Conservation (phyloP, 148 eudicot species). For the Arctostaphylos glauca region DNA sequence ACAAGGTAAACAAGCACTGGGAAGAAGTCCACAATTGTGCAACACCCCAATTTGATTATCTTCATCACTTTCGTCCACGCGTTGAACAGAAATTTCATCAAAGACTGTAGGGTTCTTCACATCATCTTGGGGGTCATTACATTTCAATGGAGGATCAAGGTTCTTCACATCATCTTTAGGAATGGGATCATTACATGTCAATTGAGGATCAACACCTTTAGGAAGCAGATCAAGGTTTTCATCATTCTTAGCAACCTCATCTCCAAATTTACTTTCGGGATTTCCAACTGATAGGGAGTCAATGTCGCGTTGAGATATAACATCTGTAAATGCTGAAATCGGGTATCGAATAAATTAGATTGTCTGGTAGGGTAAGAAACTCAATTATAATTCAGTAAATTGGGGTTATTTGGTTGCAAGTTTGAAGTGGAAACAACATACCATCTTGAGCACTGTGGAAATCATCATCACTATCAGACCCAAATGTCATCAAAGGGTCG, state of each 20-base stretch:
- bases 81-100: constrained; percentile 41
- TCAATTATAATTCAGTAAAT: background rate
- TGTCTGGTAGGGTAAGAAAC: background rate
- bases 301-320: constrained; percentile 47
- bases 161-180: background rate
- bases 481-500: constrained; percentile 48
- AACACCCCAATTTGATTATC: constrained; percentile 26
- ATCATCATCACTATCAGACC: constrained; percentile 69
- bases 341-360: constrained; percentile 3
- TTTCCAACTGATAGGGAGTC: constrained; percentile 25
- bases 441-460: constrained; percentile 79
- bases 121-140: constrained; percentile 33
- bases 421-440: constrained; percentile 16
- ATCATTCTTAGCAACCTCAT: constrained; percentile 10
- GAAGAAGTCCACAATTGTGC: constrained; percentile 39
- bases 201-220: constrained; percentile 21
- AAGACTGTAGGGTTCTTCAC: constrained; percentile 32
- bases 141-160: constrained; percentile 25
- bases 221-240: constrained; percentile 9
- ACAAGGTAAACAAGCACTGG: constrained; percentile 69
- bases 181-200: constrained; percentile 26
- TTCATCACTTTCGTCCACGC: constrained; percentile 29
- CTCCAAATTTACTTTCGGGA: constrained; percentile 22
- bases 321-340: constrained; percentile 41
- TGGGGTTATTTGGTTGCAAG: background rate